phyloP scores from a whole-genome alignment of 768 basidiomycete species.

The Macrolepiota dolichaula region DNA sequence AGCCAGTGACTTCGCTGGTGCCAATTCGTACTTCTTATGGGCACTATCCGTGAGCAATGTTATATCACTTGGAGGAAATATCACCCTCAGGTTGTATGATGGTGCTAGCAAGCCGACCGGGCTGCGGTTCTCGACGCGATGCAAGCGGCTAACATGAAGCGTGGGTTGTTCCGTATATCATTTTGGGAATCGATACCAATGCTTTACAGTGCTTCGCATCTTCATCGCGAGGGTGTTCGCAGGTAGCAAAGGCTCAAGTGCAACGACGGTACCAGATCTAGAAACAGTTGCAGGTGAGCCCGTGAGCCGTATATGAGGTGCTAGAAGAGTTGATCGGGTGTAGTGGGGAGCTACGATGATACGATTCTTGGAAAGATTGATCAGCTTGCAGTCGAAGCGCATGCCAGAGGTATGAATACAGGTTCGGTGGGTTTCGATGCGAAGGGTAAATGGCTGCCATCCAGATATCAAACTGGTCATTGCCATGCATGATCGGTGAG shows the following conservation, averaged over 20 bases:
- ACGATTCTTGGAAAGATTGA: slow-evolving; percentile 22
- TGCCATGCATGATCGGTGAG: slow-evolving; percentile 22
- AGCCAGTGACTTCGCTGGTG: slow-evolving; percentile 25
- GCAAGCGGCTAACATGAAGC: slow-evolving; percentile 18
- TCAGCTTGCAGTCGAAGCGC: slow-evolving; percentile 20
- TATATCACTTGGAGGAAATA: not conserved
- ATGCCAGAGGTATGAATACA: slow-evolving; percentile 16
- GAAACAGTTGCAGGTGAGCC: slow-evolving; percentile 20
- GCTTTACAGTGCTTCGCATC: slow-evolving; percentile 18
- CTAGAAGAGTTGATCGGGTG: not conserved
- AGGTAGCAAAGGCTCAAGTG: slow-evolving; percentile 22
- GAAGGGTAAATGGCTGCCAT: not conserved
- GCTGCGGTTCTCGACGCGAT: slow-evolving; percentile 18
- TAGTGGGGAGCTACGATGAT: slow-evolving; percentile 24
- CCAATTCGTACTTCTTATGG: slow-evolving; percentile 20
- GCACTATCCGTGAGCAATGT: slow-evolving; percentile 9
- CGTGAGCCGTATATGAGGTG: not conserved
- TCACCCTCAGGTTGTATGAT: not conserved
- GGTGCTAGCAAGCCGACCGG: slow-evolving; percentile 15
- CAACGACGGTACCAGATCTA: slow-evolving; percentile 19
- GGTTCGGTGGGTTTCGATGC: not conserved
- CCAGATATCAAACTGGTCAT: slow-evolving; percentile 24
- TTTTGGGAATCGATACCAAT: not conserved
- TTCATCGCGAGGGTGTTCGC: slow-evolving; percentile 22
- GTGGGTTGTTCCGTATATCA: not conserved